Base-by-base conservation (phyloP, 2,329 filamentous ascomycete species). In the Aureobasidium sp. region DNA sequence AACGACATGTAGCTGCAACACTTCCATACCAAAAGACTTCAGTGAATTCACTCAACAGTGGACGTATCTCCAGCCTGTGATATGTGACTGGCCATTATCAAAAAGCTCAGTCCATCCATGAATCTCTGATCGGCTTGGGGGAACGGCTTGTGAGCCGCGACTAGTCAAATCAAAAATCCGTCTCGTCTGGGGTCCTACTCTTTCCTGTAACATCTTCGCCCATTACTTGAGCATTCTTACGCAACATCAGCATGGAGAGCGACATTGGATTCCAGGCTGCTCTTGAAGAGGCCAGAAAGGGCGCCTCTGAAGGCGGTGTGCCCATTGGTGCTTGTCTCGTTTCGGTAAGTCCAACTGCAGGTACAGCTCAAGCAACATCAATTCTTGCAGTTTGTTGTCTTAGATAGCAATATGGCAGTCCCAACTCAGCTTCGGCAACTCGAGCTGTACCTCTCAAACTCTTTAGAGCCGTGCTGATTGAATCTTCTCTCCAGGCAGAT, bases 281-380 rank as follows among this genome's bases (percentile, higher is more conserved):
- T 41, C 70, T 86, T 17, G 79, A 82, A 65, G 82, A 86, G 70
- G 83, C 83, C 14, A 79, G 77, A 68, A 74, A 78, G 67, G 80
- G 83, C 57, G 76, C 75, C 57, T 73, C 74, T n/a, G 82, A 86
- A 20, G 55, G 55, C 39, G 55, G 55, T 39, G 55, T 58, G 2
- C 83, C 83, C 1, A 79, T 75, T 52, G 84, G 84, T 47, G 83
- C 83, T 47, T 81, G 78, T 63, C 78, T 92, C 29, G 81, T 91
- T 42, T 51, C 47, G 1, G 47, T 51, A 51, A 5, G 47, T 51
- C 12, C 2, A 36, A 36, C 1, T n/a, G 27, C 6, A 51, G 47
- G 15, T 48, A 29, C 45, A 48, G 9, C 25, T 29, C 15, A 48
- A 48, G 45, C 31, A 15, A 11, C 17, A 47, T 47, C 25, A 8